These are phyloP conservation scores for Fraxinus anomala DNA, from an alignment of 257 asterid species.

Conservation along the genomic window DNA sequence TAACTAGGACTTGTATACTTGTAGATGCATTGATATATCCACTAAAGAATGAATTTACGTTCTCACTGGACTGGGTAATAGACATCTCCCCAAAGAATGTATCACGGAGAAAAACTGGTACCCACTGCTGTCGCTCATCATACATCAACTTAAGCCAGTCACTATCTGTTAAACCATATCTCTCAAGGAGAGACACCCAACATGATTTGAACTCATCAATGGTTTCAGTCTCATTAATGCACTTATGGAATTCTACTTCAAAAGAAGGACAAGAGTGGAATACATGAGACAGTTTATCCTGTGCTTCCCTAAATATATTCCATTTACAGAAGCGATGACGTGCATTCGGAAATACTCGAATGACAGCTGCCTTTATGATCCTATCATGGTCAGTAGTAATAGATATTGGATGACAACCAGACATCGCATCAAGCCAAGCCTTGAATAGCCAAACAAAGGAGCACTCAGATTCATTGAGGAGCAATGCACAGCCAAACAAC, in stretches of 20 bases:
- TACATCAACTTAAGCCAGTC: constrained; percentile 76
- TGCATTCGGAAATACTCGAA: constrained; percentile 70
- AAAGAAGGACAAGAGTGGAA: constrained; percentile 70
- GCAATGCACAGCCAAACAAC: constrained; percentile 86
- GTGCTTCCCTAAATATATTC: constrained; percentile 93
- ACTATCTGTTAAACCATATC: constrained; percentile 65
- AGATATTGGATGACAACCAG: constrained; percentile 66
- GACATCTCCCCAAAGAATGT: constrained; percentile 94
- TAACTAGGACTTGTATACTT: constrained; percentile 67
- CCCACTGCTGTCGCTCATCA: constrained; percentile 81
- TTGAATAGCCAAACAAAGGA: constrained; percentile 84
- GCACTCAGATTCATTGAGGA: constrained; percentile 81
- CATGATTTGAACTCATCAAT: constrained; percentile 76
- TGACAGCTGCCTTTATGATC: constrained; percentile 70
- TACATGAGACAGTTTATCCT: constrained; percentile 77
- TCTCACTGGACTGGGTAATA: constrained; percentile 73
- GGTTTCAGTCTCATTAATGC: constrained; percentile 79
- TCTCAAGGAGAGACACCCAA: constrained; percentile 75
- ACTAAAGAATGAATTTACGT: constrained; percentile 88
- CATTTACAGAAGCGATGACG: constrained; percentile 96
- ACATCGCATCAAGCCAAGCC: constrained; percentile 88
- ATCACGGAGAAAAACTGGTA: constrained; percentile 81
- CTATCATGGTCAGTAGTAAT: constrained; percentile 90
- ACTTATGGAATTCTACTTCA: constrained; percentile 77
- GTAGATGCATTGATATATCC: constrained; percentile 96